phyloP scores from a whole-genome alignment of 2,329 filamentous ascomycete genomes.

The Colletotrichum lentis region DNA sequence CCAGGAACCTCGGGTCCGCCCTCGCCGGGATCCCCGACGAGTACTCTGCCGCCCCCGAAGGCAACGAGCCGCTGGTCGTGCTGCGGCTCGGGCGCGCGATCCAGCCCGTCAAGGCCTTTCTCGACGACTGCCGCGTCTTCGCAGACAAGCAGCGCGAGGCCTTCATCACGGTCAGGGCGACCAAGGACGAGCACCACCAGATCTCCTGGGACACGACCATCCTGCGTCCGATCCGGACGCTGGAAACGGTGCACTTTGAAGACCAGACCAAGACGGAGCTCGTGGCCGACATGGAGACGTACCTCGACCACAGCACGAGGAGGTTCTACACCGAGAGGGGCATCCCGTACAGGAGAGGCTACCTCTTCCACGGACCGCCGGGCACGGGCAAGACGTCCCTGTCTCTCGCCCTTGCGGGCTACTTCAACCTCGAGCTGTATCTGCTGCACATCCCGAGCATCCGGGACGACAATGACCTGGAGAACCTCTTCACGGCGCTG shows the following conservation, averaged over 20 bases:
- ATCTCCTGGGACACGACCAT: conserved; percentile 50
- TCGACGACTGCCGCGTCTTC: conserved; percentile 44
- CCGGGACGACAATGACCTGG: conserved; percentile 43
- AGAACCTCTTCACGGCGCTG: conserved; percentile 45
- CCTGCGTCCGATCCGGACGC: conserved; percentile 39
- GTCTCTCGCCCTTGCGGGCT: conserved; percentile 75
- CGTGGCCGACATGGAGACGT: conserved; percentile 72
- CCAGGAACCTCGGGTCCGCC: conserved; percentile 22
- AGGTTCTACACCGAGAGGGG: conserved; percentile 77
- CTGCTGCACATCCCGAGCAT: conserved; percentile 71
- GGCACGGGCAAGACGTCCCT: conserved; percentile 81
- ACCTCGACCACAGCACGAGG: conserved; percentile 63
- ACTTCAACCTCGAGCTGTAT: conserved; percentile 77
- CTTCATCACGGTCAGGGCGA: conserved; percentile 49
- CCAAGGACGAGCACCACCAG: conserved; percentile 41
- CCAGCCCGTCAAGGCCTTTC: conserved; percentile 45
- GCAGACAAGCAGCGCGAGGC: conserved; percentile 49
- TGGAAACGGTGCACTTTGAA: conserved; percentile 51
- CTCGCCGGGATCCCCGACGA: conserved; percentile 44
- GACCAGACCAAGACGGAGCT: conserved; percentile 66
- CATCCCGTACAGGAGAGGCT: conserved; percentile 78
- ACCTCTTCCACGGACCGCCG: conserved; percentile 76
- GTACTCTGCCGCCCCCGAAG: conserved; percentile 46
- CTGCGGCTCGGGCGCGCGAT: conserved; percentile 51
- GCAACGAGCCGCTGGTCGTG: conserved; percentile 50